A percentile compares a stretch with the other conserved stretches of the same genome.
These are phyloP conservation scores for Silene conica DNA, from an alignment of 148 eudicot species.

Conservation along the genomic window DNA sequence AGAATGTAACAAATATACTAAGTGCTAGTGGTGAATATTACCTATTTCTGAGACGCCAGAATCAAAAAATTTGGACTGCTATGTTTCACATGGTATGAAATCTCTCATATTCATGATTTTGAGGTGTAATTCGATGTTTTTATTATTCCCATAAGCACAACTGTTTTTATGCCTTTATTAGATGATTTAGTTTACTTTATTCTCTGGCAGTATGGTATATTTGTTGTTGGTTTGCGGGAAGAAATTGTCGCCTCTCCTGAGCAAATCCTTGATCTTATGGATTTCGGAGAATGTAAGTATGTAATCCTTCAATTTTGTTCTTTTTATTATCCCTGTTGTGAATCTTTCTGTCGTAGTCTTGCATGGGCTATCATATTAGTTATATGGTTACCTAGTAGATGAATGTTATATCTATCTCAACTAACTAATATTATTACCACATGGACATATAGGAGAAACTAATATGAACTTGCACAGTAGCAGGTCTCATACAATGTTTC, in stretches of 20 bases:
- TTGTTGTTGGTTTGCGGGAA: constrained; percentile 93
- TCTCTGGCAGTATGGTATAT: constrained; percentile 72
- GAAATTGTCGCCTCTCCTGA: constrained; percentile 94
- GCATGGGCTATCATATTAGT: constrained; percentile 6
- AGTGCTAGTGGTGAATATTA: too few species aligned
- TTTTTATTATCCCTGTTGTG: constrained; percentile 7
- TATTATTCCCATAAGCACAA: not conserved
- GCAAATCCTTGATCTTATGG: constrained; percentile 87
- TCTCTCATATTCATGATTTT: constrained; percentile 86
- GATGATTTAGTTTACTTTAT: constrained; percentile 2
- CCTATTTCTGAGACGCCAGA: too few species aligned
- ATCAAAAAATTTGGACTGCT: too few species aligned
- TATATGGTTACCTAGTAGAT: not conserved
- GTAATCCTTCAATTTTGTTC: constrained; percentile 33
- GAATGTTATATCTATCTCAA: not conserved
- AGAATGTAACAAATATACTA: too few species aligned
- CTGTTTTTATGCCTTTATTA: not conserved
- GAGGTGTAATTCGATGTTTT: constrained; percentile 44
- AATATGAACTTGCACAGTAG: constrained; percentile 96
- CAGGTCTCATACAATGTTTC: constrained; percentile 94
- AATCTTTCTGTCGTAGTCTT: not conserved
- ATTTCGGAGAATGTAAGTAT: constrained; percentile 95
- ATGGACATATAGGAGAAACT: constrained; percentile 95
- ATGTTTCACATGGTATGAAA: too few species aligned
- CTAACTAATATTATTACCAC: constrained; percentile 28